These are phyloP conservation scores for Puccinia triticina DNA, from an alignment of 1,284 basidiomycete genomes.

Conservation along the genomic window DNA sequence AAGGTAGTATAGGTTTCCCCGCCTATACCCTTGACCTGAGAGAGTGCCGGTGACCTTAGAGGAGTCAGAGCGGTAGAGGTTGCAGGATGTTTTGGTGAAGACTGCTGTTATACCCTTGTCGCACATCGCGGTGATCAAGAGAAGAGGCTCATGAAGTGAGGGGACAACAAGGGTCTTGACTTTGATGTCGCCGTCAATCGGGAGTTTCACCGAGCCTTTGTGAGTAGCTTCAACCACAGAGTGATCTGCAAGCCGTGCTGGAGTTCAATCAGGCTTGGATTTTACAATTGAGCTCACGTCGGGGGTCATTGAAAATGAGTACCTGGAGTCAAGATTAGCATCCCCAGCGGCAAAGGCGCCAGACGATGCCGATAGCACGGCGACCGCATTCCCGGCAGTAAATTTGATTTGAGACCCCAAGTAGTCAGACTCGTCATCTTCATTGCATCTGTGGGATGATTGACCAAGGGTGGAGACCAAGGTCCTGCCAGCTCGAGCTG, in stretches of 20 bases:
- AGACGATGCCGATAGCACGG: too few relatives aligned
- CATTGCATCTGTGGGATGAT: too few relatives aligned
- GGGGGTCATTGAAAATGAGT: constrained; percentile 13
- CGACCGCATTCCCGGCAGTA: too few relatives aligned
- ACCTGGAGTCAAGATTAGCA: constrained; percentile 14
- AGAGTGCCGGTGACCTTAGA: neutral
- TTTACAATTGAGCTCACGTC: neutral
- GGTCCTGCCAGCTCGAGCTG: too few relatives aligned
- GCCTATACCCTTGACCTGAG: too few relatives aligned
- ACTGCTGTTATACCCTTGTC: neutral
- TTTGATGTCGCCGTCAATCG: neutral
- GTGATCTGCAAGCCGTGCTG: neutral
- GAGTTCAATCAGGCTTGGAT: neutral
- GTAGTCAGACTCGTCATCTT: too few relatives aligned
- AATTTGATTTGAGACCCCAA: too few relatives aligned
- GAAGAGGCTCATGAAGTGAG: neutral
- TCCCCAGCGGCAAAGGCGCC: neutral
- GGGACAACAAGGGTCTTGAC: neutral
- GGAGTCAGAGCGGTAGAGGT: neutral
- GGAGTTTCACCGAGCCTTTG: neutral
- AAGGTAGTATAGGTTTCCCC: constrained; percentile 1
- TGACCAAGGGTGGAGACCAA: too few relatives aligned
- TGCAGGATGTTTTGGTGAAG: neutral
- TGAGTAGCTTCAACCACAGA: neutral
- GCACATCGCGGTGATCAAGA: neutral